These are phyloP conservation scores for Harringtonia lauricola DNA, from an alignment of 2,329 filamentous ascomycete species.

Conservation along the genomic window DNA sequence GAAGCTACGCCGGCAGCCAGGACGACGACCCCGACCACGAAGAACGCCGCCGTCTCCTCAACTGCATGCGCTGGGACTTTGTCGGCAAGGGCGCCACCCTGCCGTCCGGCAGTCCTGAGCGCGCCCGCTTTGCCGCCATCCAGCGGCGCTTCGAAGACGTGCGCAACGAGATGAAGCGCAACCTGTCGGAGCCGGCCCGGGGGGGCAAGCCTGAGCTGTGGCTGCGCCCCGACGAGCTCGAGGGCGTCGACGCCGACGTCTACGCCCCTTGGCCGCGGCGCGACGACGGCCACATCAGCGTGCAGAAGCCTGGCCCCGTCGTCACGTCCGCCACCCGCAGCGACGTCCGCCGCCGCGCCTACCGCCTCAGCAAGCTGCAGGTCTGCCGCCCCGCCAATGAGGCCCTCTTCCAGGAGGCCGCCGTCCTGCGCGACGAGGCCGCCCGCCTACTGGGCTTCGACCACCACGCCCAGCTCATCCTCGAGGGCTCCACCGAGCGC, in stretches of 20 bases:
- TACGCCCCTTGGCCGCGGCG: slow-evolving; percentile 51
- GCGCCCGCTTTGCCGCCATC: slow-evolving; percentile 76
- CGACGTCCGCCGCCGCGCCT: slow-evolving; percentile 56
- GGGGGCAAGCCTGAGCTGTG: slow-evolving; percentile 41
- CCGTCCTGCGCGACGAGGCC: slow-evolving; percentile 64
- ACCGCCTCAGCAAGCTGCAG: slow-evolving; percentile 71
- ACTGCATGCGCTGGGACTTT: not conserved
- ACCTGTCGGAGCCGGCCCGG: slow-evolving; percentile 62
- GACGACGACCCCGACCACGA: no score
- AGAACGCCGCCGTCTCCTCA: no score
- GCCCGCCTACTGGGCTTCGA: slow-evolving; percentile 66
- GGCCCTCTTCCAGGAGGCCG: slow-evolving; percentile 60
- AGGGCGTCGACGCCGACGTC: slow-evolving; percentile 63
- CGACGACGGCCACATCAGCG: slow-evolving; percentile 58
- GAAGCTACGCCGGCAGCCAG: no score
- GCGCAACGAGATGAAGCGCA: slow-evolving; percentile 64
- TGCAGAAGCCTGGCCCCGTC: slow-evolving; percentile 66
- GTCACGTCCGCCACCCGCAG: slow-evolving; percentile 64
- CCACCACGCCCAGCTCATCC: slow-evolving; percentile 62
- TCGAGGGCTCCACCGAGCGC: slow-evolving; percentile 80
- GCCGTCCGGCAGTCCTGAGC: slow-evolving; percentile 54
- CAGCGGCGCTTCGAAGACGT: slow-evolving; percentile 68
- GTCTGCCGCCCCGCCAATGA: slow-evolving; percentile 52
- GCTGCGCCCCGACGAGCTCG: slow-evolving; percentile 62
- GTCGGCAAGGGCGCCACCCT: not conserved